Conservation (phyloP, 768 basidiomycete genomes). For the Clathrus columnatus region DNA sequence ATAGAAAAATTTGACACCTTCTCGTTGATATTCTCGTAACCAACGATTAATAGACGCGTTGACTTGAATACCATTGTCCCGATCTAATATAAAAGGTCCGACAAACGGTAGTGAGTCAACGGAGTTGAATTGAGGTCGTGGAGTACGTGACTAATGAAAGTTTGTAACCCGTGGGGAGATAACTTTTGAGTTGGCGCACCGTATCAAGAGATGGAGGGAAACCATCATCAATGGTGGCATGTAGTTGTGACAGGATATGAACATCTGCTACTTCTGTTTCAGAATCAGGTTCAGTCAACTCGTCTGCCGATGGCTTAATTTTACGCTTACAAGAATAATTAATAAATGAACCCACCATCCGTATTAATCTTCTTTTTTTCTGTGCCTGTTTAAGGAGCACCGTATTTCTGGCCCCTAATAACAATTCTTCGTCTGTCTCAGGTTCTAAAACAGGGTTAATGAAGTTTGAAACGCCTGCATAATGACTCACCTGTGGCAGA, state of each 20-base stretch:
- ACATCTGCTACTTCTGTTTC: conserved; percentile 18
- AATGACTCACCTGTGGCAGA: conserved; percentile 9
- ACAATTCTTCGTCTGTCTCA: background rate
- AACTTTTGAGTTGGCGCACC: conserved; percentile 14
- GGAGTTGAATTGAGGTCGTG: conserved; percentile 50
- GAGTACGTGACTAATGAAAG: conserved; percentile 27
- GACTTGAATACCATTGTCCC: conserved; percentile 37
- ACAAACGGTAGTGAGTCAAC: conserved; percentile 31
- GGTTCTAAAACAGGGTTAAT: conserved; percentile 2
- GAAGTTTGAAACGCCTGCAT: background rate
- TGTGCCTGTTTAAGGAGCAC: conserved; percentile 22
- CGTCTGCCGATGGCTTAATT: conserved; percentile 24
- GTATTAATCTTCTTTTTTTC: conserved; percentile 21
- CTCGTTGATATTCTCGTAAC: conserved; percentile 85
- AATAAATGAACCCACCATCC: conserved; percentile 20
- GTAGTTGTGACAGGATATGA: background rate
- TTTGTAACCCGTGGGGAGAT: background rate
- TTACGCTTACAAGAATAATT: conserved; percentile 11
- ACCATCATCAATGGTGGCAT: conserved; percentile 27
- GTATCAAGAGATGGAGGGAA: background rate
- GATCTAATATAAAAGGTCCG: conserved; percentile 45
- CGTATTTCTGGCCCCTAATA: conserved; percentile 9
- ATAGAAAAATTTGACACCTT: conserved; percentile 79
- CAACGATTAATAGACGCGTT: conserved; percentile 73
- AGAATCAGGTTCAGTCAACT: conserved; percentile 41